Evolutionary conservation across 192 early-diverging fungal genomes (phyloP), one percentile per base, ranked within the genome.

Genomic region (Dissophora globulifera): DNA sequence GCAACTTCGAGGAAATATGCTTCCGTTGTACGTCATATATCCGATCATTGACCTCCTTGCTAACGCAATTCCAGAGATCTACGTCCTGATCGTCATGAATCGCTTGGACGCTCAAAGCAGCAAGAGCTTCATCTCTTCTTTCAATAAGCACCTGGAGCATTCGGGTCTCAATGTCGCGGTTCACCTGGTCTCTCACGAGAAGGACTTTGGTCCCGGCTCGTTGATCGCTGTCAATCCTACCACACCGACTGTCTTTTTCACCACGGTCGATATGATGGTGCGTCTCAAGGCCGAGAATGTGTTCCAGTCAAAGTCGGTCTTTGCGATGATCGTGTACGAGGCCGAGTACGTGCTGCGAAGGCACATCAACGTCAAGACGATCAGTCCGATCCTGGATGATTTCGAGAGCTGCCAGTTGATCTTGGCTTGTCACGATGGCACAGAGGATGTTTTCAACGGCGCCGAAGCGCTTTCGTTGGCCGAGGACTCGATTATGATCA

Each of bases 311-410:
- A 56, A 62, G 29, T 30, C 45, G 1, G 58, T 66, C 12, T 32
- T 50, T 35, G 26, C 59, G 20, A 11, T 76, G 51, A 30, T 67
- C 1, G 52, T 76, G 13, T 76, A 43, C 33, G 72, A 76, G 46
- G 72, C 72, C 19, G 72, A 76, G 30, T 67, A 67, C 29, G 57
- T 61, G n/a, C 13, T 62, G 8, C 58, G 49, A 7, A 43, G 19
- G 19, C 29, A 32, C 22, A 8, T 7, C n/a, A 12, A 57, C 20
- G 26, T 61, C 15, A 23, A 62, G 35, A n/a, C 17, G 1, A 62
- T 76, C 23, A 46, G 23, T 6, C 13, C 26, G n/a, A 16, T 51
- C 0, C 17, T 76, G 31, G 22, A 43, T 13, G 23, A 49, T 2
- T 30, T 54, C 15, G 26, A 60, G 4, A 27, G 35, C 16, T 61